Conservation (phyloP, 2,329 filamentous ascomycete genomes). For the Neofusicoccum parvum region DNA sequence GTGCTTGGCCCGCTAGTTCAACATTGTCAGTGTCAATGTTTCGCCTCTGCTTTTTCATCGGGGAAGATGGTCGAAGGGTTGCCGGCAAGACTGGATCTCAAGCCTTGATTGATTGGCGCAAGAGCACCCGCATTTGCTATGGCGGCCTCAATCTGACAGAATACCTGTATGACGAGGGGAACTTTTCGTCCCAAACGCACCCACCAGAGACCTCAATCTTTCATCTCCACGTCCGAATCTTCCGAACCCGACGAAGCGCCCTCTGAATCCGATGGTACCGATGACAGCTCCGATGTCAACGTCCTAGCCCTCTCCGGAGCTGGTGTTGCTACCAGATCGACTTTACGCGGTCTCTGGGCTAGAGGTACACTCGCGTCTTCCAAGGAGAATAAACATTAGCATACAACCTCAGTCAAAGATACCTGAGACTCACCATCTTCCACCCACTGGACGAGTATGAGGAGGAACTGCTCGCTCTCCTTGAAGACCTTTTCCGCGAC, state of each 20-base stretch:
- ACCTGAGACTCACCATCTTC: conserved; percentile 26
- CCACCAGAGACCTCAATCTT: background rate
- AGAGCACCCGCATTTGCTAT: too few relatives aligned
- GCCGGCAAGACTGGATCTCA: too few relatives aligned
- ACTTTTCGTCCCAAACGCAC: too few relatives aligned
- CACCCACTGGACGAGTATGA: conserved; percentile 37
- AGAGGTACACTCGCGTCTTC: background rate
- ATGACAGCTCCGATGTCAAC: background rate
- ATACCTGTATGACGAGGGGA: too few relatives aligned
- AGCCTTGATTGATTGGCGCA: background rate
- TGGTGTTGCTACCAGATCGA: background rate
- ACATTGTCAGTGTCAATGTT: too few relatives aligned
- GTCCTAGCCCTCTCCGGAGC: background rate
- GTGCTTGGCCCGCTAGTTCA: too few relatives aligned
- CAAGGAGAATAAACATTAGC: background rate
- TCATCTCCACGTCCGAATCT: background rate
- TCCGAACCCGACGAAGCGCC: background rate
- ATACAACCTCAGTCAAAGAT: too few relatives aligned
- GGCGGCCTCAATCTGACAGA: too few relatives aligned
- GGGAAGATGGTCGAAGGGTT: too few relatives aligned
- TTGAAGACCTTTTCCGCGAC: conserved; percentile 38
- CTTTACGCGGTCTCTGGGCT: background rate
- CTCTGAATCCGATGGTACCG: background rate
- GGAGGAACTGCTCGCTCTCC: conserved; percentile 37
- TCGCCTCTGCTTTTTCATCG: too few relatives aligned